Base-by-base conservation (phyloP, 2,329 filamentous ascomycete genomes). In the Aspergillus ibericus region DNA sequence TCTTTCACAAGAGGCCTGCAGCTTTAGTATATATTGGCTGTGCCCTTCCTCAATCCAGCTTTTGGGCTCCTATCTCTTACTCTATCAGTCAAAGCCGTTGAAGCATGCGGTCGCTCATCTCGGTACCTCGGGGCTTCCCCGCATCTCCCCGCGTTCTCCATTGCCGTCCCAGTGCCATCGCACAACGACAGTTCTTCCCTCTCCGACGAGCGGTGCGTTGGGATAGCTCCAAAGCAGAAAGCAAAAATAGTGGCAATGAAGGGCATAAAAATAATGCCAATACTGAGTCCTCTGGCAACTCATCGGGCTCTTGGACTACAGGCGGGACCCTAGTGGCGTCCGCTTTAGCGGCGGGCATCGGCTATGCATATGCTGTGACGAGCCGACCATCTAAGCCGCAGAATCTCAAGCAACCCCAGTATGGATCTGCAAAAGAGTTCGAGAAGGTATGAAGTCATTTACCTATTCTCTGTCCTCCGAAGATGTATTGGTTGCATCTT, bases 311-410 rank as follows among this genome's bases (percentile, higher is more conserved):
- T 44, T 74, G 74, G 82, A 80, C 77, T 2, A 79, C 80, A 2
- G 71, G 76, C 16, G 75, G 79, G 44, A 81, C 80, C 4, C 59
- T 83, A 2, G 69, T 83, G 15, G 71, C 82, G 48, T 77, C 81
- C 49, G 77, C 78, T 27, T 78, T 83, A 50, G 80, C 81, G 16
- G 81, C 79, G 27, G 78, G 80, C 10, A 67, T 82, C n/a, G 80
- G 83, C 3, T 86, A 85, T 63, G 70, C 77, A 13, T 78, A 79
- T 56, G 82, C 83, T 20, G 72, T 75, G 56, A 78, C 75, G 54
- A 77, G 78, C 62, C 55, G 63, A 22, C 38, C 69, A 58, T 61
- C 66, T 7, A 38, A 58, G 34, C 44, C 56, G 18, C 50, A 66
- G 35, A 59, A 56, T 10, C 29, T 60, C 8, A 62, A 64, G 10